phyloP scores from a whole-genome alignment of 768 basidiomycete species.

The Suillus alpinus region DNA sequence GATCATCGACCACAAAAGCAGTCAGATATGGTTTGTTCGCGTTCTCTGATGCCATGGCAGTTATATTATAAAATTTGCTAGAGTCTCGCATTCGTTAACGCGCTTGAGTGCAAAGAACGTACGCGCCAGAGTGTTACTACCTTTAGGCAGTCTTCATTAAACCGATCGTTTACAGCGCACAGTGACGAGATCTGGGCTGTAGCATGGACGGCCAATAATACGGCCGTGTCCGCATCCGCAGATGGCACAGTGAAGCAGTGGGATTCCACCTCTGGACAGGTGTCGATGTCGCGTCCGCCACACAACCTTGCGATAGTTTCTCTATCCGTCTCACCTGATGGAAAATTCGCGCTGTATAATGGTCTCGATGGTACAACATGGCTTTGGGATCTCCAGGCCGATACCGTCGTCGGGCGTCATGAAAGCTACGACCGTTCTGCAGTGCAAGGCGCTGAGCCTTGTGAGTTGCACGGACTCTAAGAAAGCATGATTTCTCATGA shows the following conservation, averaged over 20 bases:
- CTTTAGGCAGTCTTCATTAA: not conserved
- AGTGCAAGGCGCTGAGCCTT: constrained; percentile 58
- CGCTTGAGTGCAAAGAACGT: constrained; percentile 78
- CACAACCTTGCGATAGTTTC: constrained; percentile 87
- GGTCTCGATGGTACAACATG: constrained; percentile 81
- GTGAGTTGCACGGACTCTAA: constrained; percentile 41
- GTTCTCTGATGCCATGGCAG: constrained; percentile 2
- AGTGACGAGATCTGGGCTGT: constrained; percentile 78
- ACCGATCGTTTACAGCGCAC: constrained; percentile 55
- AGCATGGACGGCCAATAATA: constrained; percentile 66
- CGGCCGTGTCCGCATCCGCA: constrained; percentile 67
- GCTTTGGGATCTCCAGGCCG: constrained; percentile 68
- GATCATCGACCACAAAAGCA: constrained; percentile 3
- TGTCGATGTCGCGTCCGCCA: constrained; percentile 55
- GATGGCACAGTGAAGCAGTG: constrained; percentile 78
- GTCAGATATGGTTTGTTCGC: constrained; percentile 28
- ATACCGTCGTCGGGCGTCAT: constrained; percentile 57
- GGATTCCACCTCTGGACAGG: constrained; percentile 65
- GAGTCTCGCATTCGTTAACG: constrained; percentile 75
- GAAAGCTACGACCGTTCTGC: constrained; percentile 71
- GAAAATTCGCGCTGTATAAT: constrained; percentile 68
- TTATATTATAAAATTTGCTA: constrained; percentile 26
- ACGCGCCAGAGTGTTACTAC: constrained; percentile 26
- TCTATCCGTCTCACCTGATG: constrained; percentile 67
- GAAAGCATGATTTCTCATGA: not conserved